A percentile compares a stretch with the other conserved stretches of the same genome.
Conservation (phyloP, 495 filamentous ascomycete genomes). For the Trichoderma virens region DNA sequence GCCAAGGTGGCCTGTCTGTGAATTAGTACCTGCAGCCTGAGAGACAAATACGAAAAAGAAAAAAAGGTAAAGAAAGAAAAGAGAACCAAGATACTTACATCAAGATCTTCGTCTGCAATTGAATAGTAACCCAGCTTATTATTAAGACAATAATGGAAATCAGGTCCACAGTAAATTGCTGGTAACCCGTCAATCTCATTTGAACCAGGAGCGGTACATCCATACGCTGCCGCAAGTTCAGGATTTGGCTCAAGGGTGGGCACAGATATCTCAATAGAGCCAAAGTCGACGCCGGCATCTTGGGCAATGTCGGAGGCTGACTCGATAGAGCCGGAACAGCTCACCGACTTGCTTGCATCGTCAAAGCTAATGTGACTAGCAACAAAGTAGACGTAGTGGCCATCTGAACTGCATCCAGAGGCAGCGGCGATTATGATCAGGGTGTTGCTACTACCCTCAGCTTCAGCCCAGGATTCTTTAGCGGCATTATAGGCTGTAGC, state of each 20-base stretch:
- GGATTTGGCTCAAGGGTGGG: background rate
- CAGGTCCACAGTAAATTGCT: background rate
- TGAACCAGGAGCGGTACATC: background rate
- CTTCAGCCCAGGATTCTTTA: background rate
- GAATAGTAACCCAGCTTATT: background rate
- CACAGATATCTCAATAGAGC: background rate
- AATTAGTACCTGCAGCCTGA: background rate
- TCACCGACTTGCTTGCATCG: background rate
- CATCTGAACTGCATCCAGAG: background rate
- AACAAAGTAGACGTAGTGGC: background rate
- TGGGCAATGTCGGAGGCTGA: background rate
- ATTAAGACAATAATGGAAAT: background rate
- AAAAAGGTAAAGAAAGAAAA: too few species aligned
- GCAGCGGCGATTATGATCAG: background rate
- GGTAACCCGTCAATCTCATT: background rate
- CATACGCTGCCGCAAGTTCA: background rate
- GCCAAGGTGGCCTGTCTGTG: background rate
- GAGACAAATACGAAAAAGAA: too few species aligned
- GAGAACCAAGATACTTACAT: background rate
- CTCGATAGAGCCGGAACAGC: background rate
- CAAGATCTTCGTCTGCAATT: background rate
- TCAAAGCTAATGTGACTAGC: background rate
- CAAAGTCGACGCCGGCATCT: background rate
- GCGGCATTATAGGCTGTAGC: background rate
- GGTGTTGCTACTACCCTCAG: background rate